Evolutionary conservation across 2,329 filamentous ascomycete species (phyloP), one percentile per base, ranked within the genome.

Genomic region (Aureobasidium sp.): DNA sequence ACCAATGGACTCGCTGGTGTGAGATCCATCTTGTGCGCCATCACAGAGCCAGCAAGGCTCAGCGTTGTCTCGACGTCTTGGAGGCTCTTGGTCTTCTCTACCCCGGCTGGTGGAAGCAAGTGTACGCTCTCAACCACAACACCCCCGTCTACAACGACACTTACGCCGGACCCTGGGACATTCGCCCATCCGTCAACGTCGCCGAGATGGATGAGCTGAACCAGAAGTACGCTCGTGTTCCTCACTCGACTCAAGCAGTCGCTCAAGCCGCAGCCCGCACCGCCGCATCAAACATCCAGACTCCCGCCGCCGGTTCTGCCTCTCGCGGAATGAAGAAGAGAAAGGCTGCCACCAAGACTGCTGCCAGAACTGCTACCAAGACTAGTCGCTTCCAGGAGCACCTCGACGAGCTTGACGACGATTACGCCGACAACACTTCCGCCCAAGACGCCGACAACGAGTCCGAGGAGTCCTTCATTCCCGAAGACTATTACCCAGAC

Each of bases 31-130:
- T 59, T 6, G 37, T 41, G 2, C 32, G 45, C 15, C 57, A 59
- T 11, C 57, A 59, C 41, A 44, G 45, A 41, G 11, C 3, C 2
- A 3, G 8, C 1, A 59, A 59, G 21, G 57, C 57, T 9, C 10
- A n/a, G 16, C 44, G 57, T 30, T 21, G 27, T 25, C 9, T 59
- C n/a, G 45, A 59, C 7, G 16, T 59, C 30, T 15, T 49, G 5
- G 13, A 49, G 6, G 45, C 15, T 1, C 21, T 59, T 21, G 57
- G 57, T 15, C 45, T 59, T 15, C 45, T 59, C 34, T 41, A 42
- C 30, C 57, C 44, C n/a, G 57, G 57, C 21, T 50, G 45, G 32
- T 59, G 57, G 57, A 50, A 41, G 36, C 32, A 41, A 37, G 25
- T 41, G 2, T 50, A 41, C 45, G 57, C 57, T 7, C 27, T 11